These are phyloP conservation scores for Talaromyces sp. DNA, from an alignment of 2,329 filamentous ascomycete genomes.

Conservation along the genomic window DNA sequence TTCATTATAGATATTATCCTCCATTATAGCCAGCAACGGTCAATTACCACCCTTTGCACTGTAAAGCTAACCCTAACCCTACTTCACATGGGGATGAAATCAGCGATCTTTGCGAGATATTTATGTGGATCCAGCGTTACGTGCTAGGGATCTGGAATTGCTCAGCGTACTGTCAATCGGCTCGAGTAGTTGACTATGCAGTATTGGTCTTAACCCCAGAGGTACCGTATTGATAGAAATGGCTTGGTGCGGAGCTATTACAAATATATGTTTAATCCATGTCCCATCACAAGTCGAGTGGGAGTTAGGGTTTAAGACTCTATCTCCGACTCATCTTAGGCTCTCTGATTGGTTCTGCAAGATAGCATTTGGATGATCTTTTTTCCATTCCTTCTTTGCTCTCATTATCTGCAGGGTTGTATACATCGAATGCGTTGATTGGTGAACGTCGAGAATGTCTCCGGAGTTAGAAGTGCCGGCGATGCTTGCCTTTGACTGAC, in stretches of 20 bases:
- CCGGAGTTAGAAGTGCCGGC: neutral
- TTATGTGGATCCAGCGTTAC: neutral
- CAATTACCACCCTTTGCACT: neutral
- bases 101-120: neutral
- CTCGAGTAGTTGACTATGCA: neutral
- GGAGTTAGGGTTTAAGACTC: slow-evolving; percentile 8
- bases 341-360: neutral
- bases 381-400: neutral
- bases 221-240: neutral
- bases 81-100: neutral
- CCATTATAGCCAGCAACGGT: neutral
- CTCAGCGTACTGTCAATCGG: neutral
- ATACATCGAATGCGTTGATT: neutral
- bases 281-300: neutral
- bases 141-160: neutral
- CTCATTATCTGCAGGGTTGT: neutral
- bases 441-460: neutral
- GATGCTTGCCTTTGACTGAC: neutral
- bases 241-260: neutral
- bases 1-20: neutral
- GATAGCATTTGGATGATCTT: neutral
- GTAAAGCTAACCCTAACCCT: neutral
- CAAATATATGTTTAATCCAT: neutral
- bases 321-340: neutral
- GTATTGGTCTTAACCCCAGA: neutral